Base-by-base conservation (phyloP, 495 filamentous ascomycete species). In the Cryomyces minteri region DNA sequence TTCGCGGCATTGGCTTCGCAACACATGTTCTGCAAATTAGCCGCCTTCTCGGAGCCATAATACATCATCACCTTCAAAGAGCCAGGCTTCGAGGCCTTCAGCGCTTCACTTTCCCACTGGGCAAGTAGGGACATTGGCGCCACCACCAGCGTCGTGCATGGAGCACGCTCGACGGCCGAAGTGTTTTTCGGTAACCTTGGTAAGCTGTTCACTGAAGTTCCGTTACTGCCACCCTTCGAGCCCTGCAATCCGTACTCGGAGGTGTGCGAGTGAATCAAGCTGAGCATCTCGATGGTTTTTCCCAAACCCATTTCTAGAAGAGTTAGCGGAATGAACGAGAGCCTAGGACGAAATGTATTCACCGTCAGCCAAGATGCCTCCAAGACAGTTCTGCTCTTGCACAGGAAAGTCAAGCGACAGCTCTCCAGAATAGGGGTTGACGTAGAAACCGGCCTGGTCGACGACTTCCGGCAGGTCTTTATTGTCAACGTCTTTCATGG, bases 221-320 rank as follows among this genome's bases (percentile, higher is more conserved):
- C 54, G 12, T 18, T 49, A 55, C 33, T 60, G 51, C 12, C 52
- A 54, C 18, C 54, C 30, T 39, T 44, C 46, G 47, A 36, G 43
- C 43, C 39, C 5, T 70, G 67, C 18, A 25, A 25, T 25, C 18
- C 18, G 6, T 66, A 51, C 5, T 76, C 66, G 33, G 83, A 83
- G 51, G 70, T 75, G 60, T 95, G 79, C 0, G 84, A 74, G 59
- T 98, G 90, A 33, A 98, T 74, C 36, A 98, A 66, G 62, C 83
- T 86, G 25, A 98, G 71, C 88, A 95, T 96, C 58, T 98, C 88
- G 45, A 98, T 95, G 0, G 88, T 94, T 60, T 98, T 95, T 8
- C 90, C 88, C 10, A 95, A 65, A 25, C 78, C 80, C 69, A 71
- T 72, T 58, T 73, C 63, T 62, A 36, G 32, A 48, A 36, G 39